Conservation (phyloP, 2,329 filamentous ascomycete species). For the Aspergillus vadensis region DNA sequence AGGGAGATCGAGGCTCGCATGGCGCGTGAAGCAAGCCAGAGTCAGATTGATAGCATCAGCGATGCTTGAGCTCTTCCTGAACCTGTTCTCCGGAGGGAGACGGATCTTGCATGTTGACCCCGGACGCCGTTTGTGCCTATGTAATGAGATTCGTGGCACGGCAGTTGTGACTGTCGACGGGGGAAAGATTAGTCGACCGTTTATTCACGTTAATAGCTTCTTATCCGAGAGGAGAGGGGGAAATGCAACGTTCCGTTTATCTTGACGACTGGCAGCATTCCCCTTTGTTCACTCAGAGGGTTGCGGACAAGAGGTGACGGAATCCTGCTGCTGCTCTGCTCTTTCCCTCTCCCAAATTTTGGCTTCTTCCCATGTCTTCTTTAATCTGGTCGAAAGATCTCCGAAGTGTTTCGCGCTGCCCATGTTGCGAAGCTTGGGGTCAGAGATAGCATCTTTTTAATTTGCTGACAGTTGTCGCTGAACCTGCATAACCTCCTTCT, state of each 20-base stretch:
- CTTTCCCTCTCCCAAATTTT: slow-evolving; percentile 21
- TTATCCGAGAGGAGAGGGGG: slow-evolving; percentile 30
- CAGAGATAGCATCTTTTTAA: slow-evolving; percentile 39
- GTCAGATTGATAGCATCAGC: slow-evolving; percentile 33
- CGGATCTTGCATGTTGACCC: slow-evolving; percentile 27
- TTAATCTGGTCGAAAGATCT: slow-evolving; percentile 23
- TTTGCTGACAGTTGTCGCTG: slow-evolving; percentile 30
- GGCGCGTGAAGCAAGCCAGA: slow-evolving; percentile 74
- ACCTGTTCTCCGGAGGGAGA: slow-evolving; percentile 30
- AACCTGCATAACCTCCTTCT: slow-evolving; percentile 29
- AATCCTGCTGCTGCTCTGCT: slow-evolving; percentile 21
- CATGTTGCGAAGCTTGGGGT: slow-evolving; percentile 28
- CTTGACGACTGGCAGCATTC: slow-evolving; percentile 28
- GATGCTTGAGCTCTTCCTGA: slow-evolving; percentile 37
- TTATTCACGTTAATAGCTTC: slow-evolving; percentile 46
- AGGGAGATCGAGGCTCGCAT: slow-evolving; percentile 98
- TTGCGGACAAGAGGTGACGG: slow-evolving; percentile 18
- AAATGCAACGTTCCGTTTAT: slow-evolving; percentile 34
- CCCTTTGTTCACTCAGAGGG: slow-evolving; percentile 9
- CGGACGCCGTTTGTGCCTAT: slow-evolving; percentile 39
- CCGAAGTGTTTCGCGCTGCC: slow-evolving; percentile 18
- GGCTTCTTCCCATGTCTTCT: slow-evolving; percentile 24
- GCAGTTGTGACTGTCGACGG: slow-evolving; percentile 40
- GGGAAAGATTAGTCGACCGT: slow-evolving; percentile 41
- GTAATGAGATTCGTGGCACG: slow-evolving; percentile 39